These are phyloP conservation scores for Paramecium bursaria DNA, from an alignment of 73 alveolate species.

Conservation along the genomic window DNA sequence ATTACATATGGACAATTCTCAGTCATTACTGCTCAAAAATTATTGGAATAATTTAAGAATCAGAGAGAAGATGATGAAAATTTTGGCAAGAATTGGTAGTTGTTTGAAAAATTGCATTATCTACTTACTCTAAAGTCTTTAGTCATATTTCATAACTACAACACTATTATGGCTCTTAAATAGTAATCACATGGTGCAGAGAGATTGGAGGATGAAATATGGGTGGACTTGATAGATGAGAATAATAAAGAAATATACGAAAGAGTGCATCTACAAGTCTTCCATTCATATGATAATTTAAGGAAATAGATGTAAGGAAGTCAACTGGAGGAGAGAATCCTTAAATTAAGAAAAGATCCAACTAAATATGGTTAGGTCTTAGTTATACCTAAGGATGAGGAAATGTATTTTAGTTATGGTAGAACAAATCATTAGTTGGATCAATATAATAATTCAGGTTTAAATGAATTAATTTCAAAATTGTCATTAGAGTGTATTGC, in stretches of 20 bases:
- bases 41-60: slow-evolving; percentile 16
- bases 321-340: slow-evolving; percentile 4
- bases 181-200: background rate
- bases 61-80: background rate
- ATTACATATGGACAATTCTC: slow-evolving; percentile 1
- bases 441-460: too few species aligned
- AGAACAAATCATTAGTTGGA: too few species aligned
- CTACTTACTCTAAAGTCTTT: slow-evolving; percentile 7
- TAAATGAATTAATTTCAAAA: too few species aligned
- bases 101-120: slow-evolving; percentile 30
- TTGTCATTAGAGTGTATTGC: too few species aligned
- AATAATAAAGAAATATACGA: slow-evolving; percentile 21
- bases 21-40: background rate
- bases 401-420: too few species aligned
- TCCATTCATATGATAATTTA: slow-evolving; percentile 2
- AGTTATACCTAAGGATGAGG: too few species aligned
- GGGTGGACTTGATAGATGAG: background rate
- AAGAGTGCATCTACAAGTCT: slow-evolving; percentile 17
- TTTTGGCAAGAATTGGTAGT: slow-evolving; percentile 13
- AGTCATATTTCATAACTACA: background rate
- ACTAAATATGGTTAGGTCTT: background rate
- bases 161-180: background rate
- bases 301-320: slow-evolving; percentile 4
- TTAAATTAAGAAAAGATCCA: background rate
- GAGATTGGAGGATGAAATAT: background rate